Base-by-base conservation (phyloP, 345 rosid genomes). In the Eucalyptus cladocalyx region DNA sequence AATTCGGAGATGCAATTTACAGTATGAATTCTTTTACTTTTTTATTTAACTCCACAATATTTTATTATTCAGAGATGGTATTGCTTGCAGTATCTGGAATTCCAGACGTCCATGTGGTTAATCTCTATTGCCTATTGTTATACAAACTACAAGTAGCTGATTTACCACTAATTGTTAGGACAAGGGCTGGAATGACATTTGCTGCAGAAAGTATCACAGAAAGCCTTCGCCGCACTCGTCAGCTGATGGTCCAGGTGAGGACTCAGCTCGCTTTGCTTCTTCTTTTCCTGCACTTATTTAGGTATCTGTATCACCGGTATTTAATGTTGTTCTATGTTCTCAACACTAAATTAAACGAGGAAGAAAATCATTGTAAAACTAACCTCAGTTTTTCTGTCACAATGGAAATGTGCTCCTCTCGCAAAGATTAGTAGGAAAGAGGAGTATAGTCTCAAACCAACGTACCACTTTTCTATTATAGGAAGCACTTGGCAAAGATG, bases 181-280 rank as follows among this genome's bases (percentile, higher is more conserved):
- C 99, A 53, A 97, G 95, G 91, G 98, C 96, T 86, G 99, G 99
- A 86, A 94, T 98, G 96, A 95, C 97, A 87, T 97, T 96, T 76
- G 99, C 97, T 89, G 97, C 99, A 83, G 99, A 97, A 92, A 98
- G 95, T 93, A 96, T 98, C 91, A 98, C 99, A 12, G 99, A 98
- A 62, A 98, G 99, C 92, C 99, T 98, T 88, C 95, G 98, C 54
- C 97, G 98, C 11, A 94, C 98, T 51, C 97, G 97, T 58, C 99
- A 97, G 90, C 93, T 98, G 87, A 96, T 98, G 99, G 97, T 97
- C 92, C 99, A 98, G 96, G 99, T 95, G 87, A 86, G 92, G 72
- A 43, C 42, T 40, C 50, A 65, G 54, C 53, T 49, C 16, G 4
- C 26, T 80, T 34, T 89, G 49, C 34, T 26, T 32, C 80, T 21